These are phyloP conservation scores for Kluyveromyces marxianus DNA, from an alignment of 1,139 yeast species.

Conservation along the genomic window DNA sequence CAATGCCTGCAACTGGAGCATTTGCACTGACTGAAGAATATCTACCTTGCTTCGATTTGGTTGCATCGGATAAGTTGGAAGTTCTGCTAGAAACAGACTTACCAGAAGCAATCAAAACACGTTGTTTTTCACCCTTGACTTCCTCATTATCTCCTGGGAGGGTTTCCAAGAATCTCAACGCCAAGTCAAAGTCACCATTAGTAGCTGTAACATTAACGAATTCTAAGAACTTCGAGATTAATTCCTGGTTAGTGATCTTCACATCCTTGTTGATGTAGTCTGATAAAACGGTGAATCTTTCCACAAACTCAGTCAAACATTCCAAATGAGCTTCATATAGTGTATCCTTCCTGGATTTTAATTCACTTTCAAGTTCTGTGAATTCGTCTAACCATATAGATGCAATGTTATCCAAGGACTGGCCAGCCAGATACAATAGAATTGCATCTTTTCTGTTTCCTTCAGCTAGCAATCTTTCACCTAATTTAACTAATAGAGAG, in stretches of 20 bases:
- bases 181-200: slow-evolving; percentile 78
- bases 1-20: slow-evolving; percentile 13
- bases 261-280: slow-evolving; percentile 43
- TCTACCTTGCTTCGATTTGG: slow-evolving; percentile 7
- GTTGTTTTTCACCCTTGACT: slow-evolving; percentile 63
- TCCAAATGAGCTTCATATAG: slow-evolving; percentile 76
- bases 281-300: slow-evolving; percentile 72
- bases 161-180: slow-evolving; percentile 58
- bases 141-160: slow-evolving; percentile 61
- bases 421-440: slow-evolving; percentile 72
- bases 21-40: slow-evolving; percentile 9
- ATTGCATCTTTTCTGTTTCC: slow-evolving; percentile 65
- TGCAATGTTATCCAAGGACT: slow-evolving; percentile 71
- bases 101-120: slow-evolving; percentile 61
- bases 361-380: slow-evolving; percentile 46
- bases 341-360: slow-evolving; percentile 38
- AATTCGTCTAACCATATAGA: slow-evolving; percentile 79
- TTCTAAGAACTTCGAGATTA: slow-evolving; percentile 42
- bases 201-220: slow-evolving; percentile 76
- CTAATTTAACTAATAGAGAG: slow-evolving; percentile 55
- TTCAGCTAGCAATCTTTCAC: slow-evolving; percentile 55
- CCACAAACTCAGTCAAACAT: slow-evolving; percentile 74
- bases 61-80: slow-evolving; percentile 10
- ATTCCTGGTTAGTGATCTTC: slow-evolving; percentile 30
- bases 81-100: slow-evolving; percentile 10